Base-by-base conservation (phyloP, 1,284 basidiomycete species). In the Marasmius fiardii region DNA sequence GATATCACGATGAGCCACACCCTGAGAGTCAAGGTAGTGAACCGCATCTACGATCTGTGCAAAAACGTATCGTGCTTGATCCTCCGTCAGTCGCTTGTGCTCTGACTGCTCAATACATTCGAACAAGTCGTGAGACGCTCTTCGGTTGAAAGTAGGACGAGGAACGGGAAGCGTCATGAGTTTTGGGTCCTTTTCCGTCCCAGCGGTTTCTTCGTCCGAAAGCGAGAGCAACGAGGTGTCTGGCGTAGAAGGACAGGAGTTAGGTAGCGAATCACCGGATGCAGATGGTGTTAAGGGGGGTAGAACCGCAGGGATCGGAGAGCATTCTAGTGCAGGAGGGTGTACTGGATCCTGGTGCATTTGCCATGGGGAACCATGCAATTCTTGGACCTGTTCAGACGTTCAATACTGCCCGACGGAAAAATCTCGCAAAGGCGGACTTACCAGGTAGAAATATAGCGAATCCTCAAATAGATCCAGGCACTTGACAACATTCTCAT, bases 51-150 rank as follows among this genome's bases (percentile, higher is more conserved):
- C 91, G 50, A 96, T 83, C 73, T 97, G 94, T 21, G 81, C 78
- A 68, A 96, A 94, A 59, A 96, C 85, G 71, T 87, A 88, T 51
- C 86, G 82, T 5, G 93, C 90, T 65, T 89, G 84, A 49, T 76
- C 76, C 70, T 95, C 93, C n/a, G 82, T 80, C 51, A 96, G 79
- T 6, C 88, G 80, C 61, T 89, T 89, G 67, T 93, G 79, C 61
- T 82, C 80, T 37, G 85, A 85, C 65, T 92, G 89, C 71, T 96
- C 94, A 57, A 96, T 94, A 68, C 91, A 96, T 68, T 96, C 94
- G 63, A 96, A 96, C 45, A 97, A 76, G 67, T 97, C 94, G 69
- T 95, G 86, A 18, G 92, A 93, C 41, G 90, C 80, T 39, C 93
- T 82, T 24, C 91, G 82, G 48, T 80, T 74, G 74, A 87, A 88